These are phyloP conservation scores for Gymnopilus dilepis DNA, from an alignment of 768 basidiomycete genomes.

Conservation along the genomic window DNA sequence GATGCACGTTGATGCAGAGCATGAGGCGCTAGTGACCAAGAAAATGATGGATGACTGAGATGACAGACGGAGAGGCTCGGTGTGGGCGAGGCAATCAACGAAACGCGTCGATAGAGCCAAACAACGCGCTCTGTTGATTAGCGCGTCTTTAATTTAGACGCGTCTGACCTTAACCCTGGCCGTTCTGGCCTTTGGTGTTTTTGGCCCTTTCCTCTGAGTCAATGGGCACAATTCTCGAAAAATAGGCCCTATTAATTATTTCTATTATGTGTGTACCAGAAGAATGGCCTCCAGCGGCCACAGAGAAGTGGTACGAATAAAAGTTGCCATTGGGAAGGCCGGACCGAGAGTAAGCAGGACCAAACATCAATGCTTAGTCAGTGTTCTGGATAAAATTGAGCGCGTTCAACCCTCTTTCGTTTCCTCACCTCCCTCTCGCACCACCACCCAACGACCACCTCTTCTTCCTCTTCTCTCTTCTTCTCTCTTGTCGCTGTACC, in stretches of 20 bases:
- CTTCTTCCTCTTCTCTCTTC: constrained; percentile 5
- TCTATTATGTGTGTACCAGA: neutral
- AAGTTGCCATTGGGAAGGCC: neutral
- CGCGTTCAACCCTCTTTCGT: constrained; percentile 26
- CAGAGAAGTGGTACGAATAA: neutral
- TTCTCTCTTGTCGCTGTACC: neutral
- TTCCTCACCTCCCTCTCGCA: constrained; percentile 28
- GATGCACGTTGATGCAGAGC: too few species aligned
- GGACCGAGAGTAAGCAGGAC: constrained; percentile 12
- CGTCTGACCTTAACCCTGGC: constrained; percentile 29
- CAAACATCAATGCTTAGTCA: constrained; percentile 40
- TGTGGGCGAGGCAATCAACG: neutral
- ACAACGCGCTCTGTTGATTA: constrained; percentile 31
- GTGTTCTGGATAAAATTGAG: constrained; percentile 35
- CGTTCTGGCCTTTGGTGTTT: neutral
- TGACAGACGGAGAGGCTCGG: neutral
- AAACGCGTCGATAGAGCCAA: constrained; percentile 30
- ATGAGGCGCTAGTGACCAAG: too few species aligned
- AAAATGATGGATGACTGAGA: neutral
- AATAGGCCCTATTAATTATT: neutral
- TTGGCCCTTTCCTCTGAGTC: neutral
- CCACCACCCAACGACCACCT: constrained; percentile 11
- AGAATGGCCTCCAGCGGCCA: neutral
- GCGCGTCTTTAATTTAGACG: constrained; percentile 32
- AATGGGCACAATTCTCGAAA: neutral